phyloP scores from a whole-genome alignment of 1,139 yeast species.

The Zygoascus sp. region DNA sequence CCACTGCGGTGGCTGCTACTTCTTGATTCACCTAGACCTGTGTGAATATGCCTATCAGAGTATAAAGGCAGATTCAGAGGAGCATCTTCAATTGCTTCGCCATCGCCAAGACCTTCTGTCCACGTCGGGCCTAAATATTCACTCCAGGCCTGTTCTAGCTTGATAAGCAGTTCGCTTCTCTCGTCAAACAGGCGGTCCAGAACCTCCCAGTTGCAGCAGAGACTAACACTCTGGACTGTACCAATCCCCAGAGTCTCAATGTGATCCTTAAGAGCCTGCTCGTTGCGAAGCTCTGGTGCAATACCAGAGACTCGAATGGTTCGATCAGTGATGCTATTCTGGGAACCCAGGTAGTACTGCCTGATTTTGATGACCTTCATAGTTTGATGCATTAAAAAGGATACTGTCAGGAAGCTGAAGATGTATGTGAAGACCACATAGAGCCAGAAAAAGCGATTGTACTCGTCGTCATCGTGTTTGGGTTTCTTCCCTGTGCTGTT shows the following conservation, averaged over 20 bases:
- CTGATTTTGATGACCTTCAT: slow-evolving; percentile 67
- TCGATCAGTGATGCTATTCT: slow-evolving; percentile 86
- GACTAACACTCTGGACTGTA: slow-evolving; percentile 65
- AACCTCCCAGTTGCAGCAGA: slow-evolving; percentile 81
- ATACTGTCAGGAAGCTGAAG: slow-evolving; percentile 67
- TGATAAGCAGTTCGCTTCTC: slow-evolving; percentile 50
- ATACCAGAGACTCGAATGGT: slow-evolving; percentile 87
- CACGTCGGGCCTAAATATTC: slow-evolving; percentile 52
- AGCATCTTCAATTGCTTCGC: slow-evolving; percentile 3
- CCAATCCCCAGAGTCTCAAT: slow-evolving; percentile 78
- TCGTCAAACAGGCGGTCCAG: slow-evolving; percentile 61
- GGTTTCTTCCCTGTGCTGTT: slow-evolving; percentile 9
- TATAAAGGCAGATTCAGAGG: slow-evolving; percentile 5
- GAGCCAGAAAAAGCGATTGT: slow-evolving; percentile 54
- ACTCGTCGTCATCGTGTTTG: slow-evolving; percentile 34
- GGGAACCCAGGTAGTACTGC: slow-evolving; percentile 80
- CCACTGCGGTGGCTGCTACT: slow-evolving; percentile 2
- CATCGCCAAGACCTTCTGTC: slow-evolving; percentile 18
- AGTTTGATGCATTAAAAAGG: slow-evolving; percentile 63
- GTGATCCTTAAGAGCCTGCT: slow-evolving; percentile 61
- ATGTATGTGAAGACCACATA: slow-evolving; percentile 84
- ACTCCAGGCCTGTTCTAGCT: slow-evolving; percentile 73
- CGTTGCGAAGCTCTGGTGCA: slow-evolving; percentile 76
- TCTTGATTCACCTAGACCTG: slow-evolving; percentile 5
- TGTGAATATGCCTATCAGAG: not conserved